Conservation (phyloP, 1,284 basidiomycete species). For the Sutorius eximius region DNA sequence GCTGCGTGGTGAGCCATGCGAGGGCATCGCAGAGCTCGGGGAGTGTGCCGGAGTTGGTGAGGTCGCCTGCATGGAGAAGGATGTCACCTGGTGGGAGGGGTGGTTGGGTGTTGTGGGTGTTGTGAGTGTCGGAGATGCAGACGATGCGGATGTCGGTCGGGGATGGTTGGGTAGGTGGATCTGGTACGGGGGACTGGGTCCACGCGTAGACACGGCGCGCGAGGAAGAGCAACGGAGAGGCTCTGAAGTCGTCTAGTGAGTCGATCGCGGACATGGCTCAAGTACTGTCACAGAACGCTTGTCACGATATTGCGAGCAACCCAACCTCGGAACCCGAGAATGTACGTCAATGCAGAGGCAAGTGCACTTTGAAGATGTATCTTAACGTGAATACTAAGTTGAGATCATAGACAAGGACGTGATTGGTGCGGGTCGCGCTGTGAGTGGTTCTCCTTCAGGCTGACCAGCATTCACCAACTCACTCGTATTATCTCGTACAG, state of each 20-base stretch:
- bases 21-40: slow-evolving; percentile 36
- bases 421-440: too few species aligned
- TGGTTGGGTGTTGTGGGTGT: slow-evolving; percentile 30
- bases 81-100: slow-evolving; percentile 43
- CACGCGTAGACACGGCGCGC: slow-evolving; percentile 22
- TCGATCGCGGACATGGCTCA: background rate
- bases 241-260: slow-evolving; percentile 8
- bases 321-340: too few species aligned
- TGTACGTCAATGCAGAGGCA: too few species aligned
- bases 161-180: slow-evolving; percentile 56
- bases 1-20: slow-evolving; percentile 16
- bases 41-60: slow-evolving; percentile 35
- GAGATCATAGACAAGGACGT: too few species aligned
- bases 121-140: slow-evolving; percentile 37
- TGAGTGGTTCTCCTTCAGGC: too few species aligned
- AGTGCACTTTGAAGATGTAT: too few species aligned
- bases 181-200: slow-evolving; percentile 55
- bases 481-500: too few species aligned
- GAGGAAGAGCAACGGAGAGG: slow-evolving; percentile 11
- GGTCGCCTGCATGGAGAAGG: slow-evolving; percentile 46
- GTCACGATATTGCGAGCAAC: too few species aligned
- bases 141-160: slow-evolving; percentile 40
- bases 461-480: too few species aligned
- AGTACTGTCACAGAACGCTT: background rate
- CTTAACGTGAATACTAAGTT: too few species aligned